phyloP scores from a whole-genome alignment of 2,329 filamentous ascomycete genomes.

The Lachnellula arida region DNA sequence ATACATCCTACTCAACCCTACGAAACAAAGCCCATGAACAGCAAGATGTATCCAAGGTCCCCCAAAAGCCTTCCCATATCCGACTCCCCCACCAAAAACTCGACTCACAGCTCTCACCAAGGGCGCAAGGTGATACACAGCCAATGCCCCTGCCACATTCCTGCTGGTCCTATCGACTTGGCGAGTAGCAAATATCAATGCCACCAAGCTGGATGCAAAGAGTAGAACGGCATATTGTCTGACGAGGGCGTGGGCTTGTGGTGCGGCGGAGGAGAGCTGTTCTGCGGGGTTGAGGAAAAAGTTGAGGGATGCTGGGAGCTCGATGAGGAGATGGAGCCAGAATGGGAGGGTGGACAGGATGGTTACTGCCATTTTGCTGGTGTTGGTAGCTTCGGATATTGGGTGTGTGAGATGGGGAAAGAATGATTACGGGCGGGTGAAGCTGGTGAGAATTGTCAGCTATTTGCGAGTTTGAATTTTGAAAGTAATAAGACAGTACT shows the following conservation, averaged over 20 bases:
- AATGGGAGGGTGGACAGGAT: slow-evolving; percentile 18
- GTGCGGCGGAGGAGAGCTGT: slow-evolving; percentile 29
- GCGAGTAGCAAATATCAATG: slow-evolving; percentile 29
- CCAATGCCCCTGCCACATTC: slow-evolving; percentile 32
- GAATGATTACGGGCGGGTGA: not conserved
- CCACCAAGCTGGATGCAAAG: slow-evolving; percentile 32
- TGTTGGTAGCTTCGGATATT: not conserved
- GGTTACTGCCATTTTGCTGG: not conserved
- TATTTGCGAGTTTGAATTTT: too few species aligned
- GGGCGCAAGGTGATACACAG: slow-evolving; percentile 34
- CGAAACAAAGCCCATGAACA: slow-evolving; percentile 19
- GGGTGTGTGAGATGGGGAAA: too few species aligned
- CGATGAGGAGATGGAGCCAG: slow-evolving; percentile 33
- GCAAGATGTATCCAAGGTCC: slow-evolving; percentile 26
- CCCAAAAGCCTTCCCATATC: slow-evolving; percentile 14
- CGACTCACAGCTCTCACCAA: slow-evolving; percentile 25
- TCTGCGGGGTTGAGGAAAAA: slow-evolving; percentile 34
- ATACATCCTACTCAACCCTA: not conserved
- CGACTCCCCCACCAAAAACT: slow-evolving; percentile 6
- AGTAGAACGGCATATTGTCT: slow-evolving; percentile 37
- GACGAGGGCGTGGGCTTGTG: slow-evolving; percentile 33
- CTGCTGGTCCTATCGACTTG: slow-evolving; percentile 27
- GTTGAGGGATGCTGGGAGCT: slow-evolving; percentile 34
- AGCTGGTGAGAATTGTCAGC: too few species aligned
- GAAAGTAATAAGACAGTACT: too few species aligned